Evolutionary conservation across 176 grass and related monocot genomes (phyloP).

Genomic region (sorghum (Sorghum bicolor)): Sorghum_bicolor_NCBIv3 NC_012871.2:27841001-27841500

Average conservation of each 20-base stretch:
- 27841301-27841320: background rate
- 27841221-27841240: constrained; percentile 41
- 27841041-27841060: constrained; percentile 4
- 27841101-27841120: constrained; percentile 46
- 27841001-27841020: constrained; percentile 48
- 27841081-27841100: constrained; percentile 23
- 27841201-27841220: constrained; percentile 15
- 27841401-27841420: constrained; percentile 31
- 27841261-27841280: constrained; percentile 28
- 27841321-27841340: background rate
- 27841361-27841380: constrained; percentile 19
- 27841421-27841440: constrained; percentile 14
- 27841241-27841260: constrained; percentile 36
- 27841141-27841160: constrained; percentile 43
- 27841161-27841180: constrained; percentile 48
- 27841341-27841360: constrained; percentile 6
- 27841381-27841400: constrained; percentile 6
- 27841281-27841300: background rate
- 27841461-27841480: constrained; percentile 46
- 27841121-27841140: constrained; percentile 28
- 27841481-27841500: constrained; percentile 65
- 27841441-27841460: constrained; percentile 10
- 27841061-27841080: constrained; percentile 38
- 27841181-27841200: constrained; percentile 52
- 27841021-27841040: background rate